Evolutionary conservation across 768 basidiomycete species (phyloP).

Genomic region (Lyophyllum shimeji): DNA sequence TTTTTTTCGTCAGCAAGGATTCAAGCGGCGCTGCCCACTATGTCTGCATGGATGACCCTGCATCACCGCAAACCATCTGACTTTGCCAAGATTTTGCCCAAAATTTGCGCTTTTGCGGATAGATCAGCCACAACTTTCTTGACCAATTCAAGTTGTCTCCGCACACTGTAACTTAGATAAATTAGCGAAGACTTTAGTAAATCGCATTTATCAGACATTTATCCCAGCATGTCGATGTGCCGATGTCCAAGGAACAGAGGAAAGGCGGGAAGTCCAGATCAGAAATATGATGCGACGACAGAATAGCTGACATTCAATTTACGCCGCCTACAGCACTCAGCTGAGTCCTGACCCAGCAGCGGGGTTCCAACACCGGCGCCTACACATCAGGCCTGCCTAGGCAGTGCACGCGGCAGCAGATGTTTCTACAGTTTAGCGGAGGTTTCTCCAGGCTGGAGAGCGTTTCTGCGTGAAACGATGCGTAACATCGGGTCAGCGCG

Average conservation of each 20-base stretch:
- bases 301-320: neutral
- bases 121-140: neutral
- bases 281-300: neutral
- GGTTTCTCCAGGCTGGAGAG: constrained; percentile 55
- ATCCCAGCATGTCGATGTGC: neutral
- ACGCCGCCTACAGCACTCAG: neutral
- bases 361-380: neutral
- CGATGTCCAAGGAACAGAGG: neutral
- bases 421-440: constrained; percentile 48
- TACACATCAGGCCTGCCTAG: neutral
- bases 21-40: too few relatives aligned
- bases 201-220: neutral
- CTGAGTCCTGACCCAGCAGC: neutral
- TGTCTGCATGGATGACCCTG: neutral
- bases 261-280: neutral
- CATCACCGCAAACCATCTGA: neutral
- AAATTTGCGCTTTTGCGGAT: constrained; percentile 8
- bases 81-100: neutral
- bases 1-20: neutral
- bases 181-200: neutral
- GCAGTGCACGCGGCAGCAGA: neutral
- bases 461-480: constrained; percentile 28
- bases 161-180: too few relatives aligned
- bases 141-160: neutral
- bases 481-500: neutral